Conservation (phyloP, 2,329 filamentous ascomycete species). For the Apiospora koreana region DNA sequence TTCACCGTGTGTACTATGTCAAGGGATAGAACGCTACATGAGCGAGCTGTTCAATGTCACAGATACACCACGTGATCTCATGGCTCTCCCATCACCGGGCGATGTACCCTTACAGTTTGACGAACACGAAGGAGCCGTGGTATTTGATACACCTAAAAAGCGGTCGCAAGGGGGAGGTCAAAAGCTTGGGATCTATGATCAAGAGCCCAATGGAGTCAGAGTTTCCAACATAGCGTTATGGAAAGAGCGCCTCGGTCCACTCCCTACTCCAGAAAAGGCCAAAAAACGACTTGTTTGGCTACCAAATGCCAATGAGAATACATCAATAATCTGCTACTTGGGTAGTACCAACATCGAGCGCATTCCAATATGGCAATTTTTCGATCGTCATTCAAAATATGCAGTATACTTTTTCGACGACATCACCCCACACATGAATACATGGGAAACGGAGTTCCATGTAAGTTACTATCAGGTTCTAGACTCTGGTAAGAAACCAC, state of each 20-base stretch:
- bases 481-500: background rate
- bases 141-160: no score
- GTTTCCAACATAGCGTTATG: background rate
- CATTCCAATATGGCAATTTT: conserved; percentile 19
- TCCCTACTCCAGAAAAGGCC: background rate
- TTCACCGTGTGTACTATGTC: no score
- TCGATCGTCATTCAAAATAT: conserved; percentile 22
- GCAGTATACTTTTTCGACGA: conserved; percentile 27
- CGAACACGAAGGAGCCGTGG: no score
- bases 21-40: no score
- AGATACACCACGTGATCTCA: no score
- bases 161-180: no score
- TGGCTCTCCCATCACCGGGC: no score
- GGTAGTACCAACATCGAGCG: background rate
- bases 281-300: background rate
- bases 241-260: background rate
- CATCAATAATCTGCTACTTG: background rate
- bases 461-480: conserved; percentile 26
- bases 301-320: background rate
- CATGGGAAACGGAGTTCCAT: conserved; percentile 33
- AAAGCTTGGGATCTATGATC: no score
- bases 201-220: no score
- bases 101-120: no score
- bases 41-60: no score
- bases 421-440: conserved; percentile 24